Conservation (phyloP, 2,329 filamentous ascomycete species). For the Ceratocystiopsis minuta region DNA sequence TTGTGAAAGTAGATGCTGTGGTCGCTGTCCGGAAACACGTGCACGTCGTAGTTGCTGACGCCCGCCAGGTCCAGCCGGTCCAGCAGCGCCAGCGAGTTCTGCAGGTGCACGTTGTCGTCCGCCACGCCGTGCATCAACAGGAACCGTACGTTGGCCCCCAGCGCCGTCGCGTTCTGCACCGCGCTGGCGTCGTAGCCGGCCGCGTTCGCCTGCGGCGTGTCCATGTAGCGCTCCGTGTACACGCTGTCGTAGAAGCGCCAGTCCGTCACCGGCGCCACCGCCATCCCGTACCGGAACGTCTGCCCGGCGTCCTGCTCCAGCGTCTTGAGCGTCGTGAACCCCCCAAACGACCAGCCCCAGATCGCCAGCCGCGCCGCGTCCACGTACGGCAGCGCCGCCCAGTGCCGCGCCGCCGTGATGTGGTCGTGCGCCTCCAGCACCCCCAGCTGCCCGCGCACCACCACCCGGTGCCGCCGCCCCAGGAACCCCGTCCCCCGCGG, state of each 20-base stretch:
- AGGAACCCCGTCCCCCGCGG: constrained; percentile 83
- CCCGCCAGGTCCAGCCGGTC: constrained; percentile 68
- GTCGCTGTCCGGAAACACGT: constrained; percentile 91
- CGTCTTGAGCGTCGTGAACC: constrained; percentile 88
- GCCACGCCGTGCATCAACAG: constrained; percentile 91
- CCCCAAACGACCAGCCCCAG: constrained; percentile 97
- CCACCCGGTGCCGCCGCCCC: constrained; percentile 65
- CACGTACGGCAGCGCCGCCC: constrained; percentile 65
- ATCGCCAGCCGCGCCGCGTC: constrained; percentile 72
- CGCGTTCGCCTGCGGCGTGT: constrained; percentile 68
- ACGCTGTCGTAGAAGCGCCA: constrained; percentile 92
- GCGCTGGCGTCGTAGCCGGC: constrained; percentile 59
- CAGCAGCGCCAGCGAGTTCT: constrained; percentile 75
- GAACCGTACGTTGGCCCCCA: constrained; percentile 67
- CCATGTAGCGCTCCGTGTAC: constrained; percentile 96
- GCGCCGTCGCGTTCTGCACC: constrained; percentile 55
- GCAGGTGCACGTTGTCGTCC: constrained; percentile 95
- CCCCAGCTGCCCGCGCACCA: constrained; percentile 69
- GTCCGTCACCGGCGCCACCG: constrained; percentile 94
- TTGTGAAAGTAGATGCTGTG: constrained; percentile 92
- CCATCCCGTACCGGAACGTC: constrained; percentile 94
- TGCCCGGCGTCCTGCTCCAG: constrained; percentile 76
- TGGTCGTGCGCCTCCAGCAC: constrained; percentile 76
- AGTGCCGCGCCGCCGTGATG: constrained; percentile 74
- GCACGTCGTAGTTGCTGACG: constrained; percentile 88